Evolutionary conservation across 2,329 filamentous ascomycete genomes (phyloP), one percentile per base, ranked within the genome.

Genomic region (Fusarium keratoplasticum): DNA sequence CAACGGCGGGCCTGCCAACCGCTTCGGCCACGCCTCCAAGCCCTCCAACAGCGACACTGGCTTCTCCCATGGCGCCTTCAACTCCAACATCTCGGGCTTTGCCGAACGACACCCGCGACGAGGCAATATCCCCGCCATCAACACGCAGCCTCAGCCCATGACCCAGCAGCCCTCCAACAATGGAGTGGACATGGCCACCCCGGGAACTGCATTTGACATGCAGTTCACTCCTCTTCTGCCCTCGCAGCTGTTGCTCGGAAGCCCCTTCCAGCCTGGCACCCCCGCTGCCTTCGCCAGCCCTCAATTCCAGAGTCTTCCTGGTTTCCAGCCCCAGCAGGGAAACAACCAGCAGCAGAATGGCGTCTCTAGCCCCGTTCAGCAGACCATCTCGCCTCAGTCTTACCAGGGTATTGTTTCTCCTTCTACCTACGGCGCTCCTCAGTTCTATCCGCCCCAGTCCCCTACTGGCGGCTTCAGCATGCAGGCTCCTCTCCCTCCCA

Each of bases 171-270:
- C 75, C 18, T 76, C 80, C 40, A 88, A 89, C 79, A 90, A 88
- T 81, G 87, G 85, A 69, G 89, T 89, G 78, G 95, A 97, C 74
- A 91, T 98, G 90, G 88, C 93, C 76, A 96, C 94, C 27, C 95
- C 96, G 18, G 95, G 94, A 50, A 96, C 95, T 61, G 95, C 90
- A 50, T 97, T 95, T 81, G 96, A 98, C 81, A 98, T 98, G 96
- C 96, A 98, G 85, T 98, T 98, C 84, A 98, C 96, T 13, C 96
- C 96, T 74, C 89, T 99, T 75, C 90, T 99, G 40, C 96, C 96
- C 38, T 98, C 96, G 36, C 95, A 98, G 84, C 88, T 99, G 78
- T 91, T 99, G 29, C 92, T 98, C 60, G 96, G 96, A 57, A 98
- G 95, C 83, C 96, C 96, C 20, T 98, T 98, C 85, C 96, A 98